Conservation (phyloP, 345 rosid genomes). For the Kandelia obovata region DNA sequence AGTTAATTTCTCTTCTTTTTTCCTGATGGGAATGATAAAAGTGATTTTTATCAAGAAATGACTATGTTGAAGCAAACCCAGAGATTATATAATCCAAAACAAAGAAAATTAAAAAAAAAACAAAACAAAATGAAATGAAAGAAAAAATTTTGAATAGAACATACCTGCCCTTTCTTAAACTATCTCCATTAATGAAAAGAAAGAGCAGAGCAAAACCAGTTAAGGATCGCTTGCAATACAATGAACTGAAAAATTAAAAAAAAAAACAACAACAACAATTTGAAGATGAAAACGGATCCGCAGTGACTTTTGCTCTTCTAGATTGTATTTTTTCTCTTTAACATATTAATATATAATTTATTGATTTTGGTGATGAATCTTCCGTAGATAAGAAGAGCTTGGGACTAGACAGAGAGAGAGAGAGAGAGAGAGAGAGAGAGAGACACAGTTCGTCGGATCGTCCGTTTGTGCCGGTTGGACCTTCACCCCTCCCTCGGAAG, state of each 20-base stretch:
- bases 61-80: constrained; percentile 12
- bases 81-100: constrained; percentile 2
- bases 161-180: constrained; percentile 43
- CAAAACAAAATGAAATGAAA: background rate
- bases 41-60: constrained; percentile 6
- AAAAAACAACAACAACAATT: background rate
- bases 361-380: constrained; percentile 21
- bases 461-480: constrained; percentile 43
- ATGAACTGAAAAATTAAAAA: constrained; percentile 7
- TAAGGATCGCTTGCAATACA: constrained; percentile 5
- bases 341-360: background rate
- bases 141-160: background rate
- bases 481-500: background rate
- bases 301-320: constrained; percentile 8
- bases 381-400: constrained; percentile 7
- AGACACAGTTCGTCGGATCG: constrained; percentile 33
- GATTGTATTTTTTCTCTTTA: background rate
- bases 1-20: constrained; percentile 14
- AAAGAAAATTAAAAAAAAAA: background rate
- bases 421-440: constrained; percentile 17
- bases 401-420: background rate
- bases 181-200: constrained; percentile 32
- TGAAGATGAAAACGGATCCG: too few relatives aligned
- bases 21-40: constrained; percentile 1
- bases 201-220: constrained; percentile 17